Percentiles rank a stretch among this genome's conserved stretches.
These are phyloP conservation scores for Globisporangium abappressorium DNA, from an alignment of 352 stramenopile genomes.

Conservation along the genomic window DNA sequence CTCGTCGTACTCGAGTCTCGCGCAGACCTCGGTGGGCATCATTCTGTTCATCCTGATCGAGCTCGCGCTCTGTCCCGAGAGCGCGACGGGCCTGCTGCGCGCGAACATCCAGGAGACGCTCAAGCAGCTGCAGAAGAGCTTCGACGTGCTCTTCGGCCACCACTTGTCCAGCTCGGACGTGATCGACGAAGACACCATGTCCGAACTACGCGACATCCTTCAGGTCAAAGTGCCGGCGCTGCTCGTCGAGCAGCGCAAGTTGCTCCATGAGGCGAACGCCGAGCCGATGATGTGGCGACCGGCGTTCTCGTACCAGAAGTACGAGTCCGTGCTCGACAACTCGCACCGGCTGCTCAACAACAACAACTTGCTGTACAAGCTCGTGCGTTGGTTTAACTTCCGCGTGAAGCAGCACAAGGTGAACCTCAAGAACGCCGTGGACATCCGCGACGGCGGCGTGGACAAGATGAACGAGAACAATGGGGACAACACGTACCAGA, in stretches of 20 bases:
- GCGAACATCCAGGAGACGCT: conserved; percentile 78
- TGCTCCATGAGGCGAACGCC: conserved; percentile 59
- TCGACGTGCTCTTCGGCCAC: conserved; percentile 67
- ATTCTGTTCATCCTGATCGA: conserved; percentile 80
- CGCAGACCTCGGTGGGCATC: conserved; percentile 74
- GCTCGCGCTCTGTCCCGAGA: conserved; percentile 64
- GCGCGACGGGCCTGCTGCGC: conserved; percentile 57
- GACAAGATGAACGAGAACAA: conserved; percentile 20
- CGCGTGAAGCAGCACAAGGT: conserved; percentile 50
- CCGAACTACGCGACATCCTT: conserved; percentile 53
- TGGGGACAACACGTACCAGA: conserved; percentile 28
- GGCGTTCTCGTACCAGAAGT: conserved; percentile 72
- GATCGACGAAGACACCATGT: conserved; percentile 52
- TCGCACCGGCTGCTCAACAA: conserved; percentile 73
- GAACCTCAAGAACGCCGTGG: conserved; percentile 32
- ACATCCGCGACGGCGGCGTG: conserved; percentile 42
- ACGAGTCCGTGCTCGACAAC: conserved; percentile 59
- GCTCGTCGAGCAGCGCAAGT: conserved; percentile 51
- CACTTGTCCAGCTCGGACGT: conserved; percentile 52
- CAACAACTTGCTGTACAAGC: conserved; percentile 80
- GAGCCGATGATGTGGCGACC: conserved; percentile 74
- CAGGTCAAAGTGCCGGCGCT: conserved; percentile 54
- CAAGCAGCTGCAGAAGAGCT: conserved; percentile 55
- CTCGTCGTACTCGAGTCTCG: conserved; percentile 72
- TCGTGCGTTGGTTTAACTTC: conserved; percentile 77